Percentiles rank a stretch among this genome's conserved stretches.
Evolutionary conservation across 2,329 filamentous ascomycete species (phyloP).

Genomic region (Fusarium circinatum): DNA sequence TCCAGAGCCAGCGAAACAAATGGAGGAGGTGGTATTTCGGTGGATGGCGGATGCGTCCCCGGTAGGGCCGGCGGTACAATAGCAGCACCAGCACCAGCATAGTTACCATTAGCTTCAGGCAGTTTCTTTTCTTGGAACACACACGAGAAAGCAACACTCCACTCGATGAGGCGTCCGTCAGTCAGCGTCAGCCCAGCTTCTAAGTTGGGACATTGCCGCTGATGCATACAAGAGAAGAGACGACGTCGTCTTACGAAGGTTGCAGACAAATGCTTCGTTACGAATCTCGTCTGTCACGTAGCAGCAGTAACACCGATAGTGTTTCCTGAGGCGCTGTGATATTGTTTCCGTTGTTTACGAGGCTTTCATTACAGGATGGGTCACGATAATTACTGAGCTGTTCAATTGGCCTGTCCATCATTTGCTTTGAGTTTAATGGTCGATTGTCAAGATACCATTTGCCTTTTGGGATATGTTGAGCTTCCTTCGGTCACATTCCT

Average conservation of each 20-base stretch:
- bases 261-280: slow-evolving; percentile 3
- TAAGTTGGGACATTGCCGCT: slow-evolving; percentile 13
- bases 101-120: neutral
- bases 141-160: slow-evolving; percentile 19
- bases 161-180: slow-evolving; percentile 7
- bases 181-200: slow-evolving; percentile 28
- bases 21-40: slow-evolving; percentile 22
- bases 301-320: neutral
- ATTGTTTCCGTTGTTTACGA: neutral
- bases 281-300: neutral
- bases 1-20: slow-evolving; percentile 27
- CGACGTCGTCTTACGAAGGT: slow-evolving; percentile 23
- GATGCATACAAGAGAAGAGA: slow-evolving; percentile 3
- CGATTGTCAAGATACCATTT: neutral
- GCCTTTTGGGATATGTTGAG: neutral
- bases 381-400: neutral
- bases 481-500: slow-evolving; percentile 21
- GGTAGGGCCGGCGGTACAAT: slow-evolving; percentile 19
- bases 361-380: neutral
- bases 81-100: neutral
- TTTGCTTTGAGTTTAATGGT: slow-evolving; percentile 6
- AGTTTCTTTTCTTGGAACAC: slow-evolving; percentile 37
- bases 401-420: neutral
- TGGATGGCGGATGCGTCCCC: slow-evolving; percentile 25
- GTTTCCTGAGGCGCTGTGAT: neutral